Evolutionary conservation across 257 asterid species (phyloP).

Genomic region (Solanum commersonii): DNA sequence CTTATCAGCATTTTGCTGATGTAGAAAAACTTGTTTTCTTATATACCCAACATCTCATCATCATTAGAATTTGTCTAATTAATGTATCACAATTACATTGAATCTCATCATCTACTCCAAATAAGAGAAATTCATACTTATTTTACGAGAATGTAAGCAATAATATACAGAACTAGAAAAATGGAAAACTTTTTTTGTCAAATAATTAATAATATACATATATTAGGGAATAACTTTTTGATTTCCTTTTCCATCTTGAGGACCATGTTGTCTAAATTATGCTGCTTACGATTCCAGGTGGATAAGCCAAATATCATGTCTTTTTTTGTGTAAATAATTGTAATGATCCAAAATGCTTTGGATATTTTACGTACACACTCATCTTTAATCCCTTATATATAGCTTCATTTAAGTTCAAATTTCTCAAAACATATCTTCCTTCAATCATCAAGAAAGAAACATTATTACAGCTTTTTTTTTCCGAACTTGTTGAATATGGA

Average conservation of each 20-base stretch:
- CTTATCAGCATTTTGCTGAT: background rate
- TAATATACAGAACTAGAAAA: background rate
- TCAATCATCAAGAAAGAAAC: background rate
- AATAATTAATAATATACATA: background rate
- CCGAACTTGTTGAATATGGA: constrained; percentile 16
- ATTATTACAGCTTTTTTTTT: background rate
- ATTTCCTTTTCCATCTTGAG: background rate
- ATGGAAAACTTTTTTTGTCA: background rate
- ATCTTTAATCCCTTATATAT: background rate
- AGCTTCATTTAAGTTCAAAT: background rate
- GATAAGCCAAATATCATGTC: background rate
- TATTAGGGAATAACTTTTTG: background rate
- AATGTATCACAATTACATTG: background rate
- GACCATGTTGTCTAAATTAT: background rate
- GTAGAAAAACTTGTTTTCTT: too few relatives aligned
- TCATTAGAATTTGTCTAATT: too few relatives aligned
- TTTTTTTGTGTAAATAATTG: background rate
- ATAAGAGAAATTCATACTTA: background rate
- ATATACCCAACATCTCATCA: too few relatives aligned
- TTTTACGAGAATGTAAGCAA: background rate
- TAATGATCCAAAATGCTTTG: background rate
- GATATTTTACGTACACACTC: background rate
- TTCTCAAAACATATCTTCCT: background rate
- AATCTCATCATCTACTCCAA: background rate
- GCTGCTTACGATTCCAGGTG: background rate